These are phyloP conservation scores for Galerina sulciceps DNA, from an alignment of 768 basidiomycete genomes.

Conservation along the genomic window DNA sequence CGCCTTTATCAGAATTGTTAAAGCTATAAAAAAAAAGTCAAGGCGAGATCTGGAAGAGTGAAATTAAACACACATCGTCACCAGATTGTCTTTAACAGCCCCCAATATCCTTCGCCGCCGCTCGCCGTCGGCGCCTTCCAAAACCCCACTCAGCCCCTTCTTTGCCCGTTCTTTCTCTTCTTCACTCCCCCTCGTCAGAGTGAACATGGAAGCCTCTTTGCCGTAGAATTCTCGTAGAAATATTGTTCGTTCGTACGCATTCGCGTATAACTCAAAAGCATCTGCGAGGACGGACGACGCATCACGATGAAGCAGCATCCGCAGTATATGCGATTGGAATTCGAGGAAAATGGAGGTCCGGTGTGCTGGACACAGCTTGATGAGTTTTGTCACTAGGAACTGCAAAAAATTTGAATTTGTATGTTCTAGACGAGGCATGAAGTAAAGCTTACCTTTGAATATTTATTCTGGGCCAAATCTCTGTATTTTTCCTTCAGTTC, in stretches of 20 bases:
- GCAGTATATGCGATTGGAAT: slow-evolving; percentile 76
- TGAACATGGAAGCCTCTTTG: slow-evolving; percentile 81
- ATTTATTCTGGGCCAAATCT: slow-evolving; percentile 83
- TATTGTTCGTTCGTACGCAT: slow-evolving; percentile 81
- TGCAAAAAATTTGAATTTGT: slow-evolving; percentile 26
- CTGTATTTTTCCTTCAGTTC: slow-evolving; percentile 85
- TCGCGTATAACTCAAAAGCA: slow-evolving; percentile 85
- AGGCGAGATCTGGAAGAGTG: background rate
- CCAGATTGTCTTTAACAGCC: slow-evolving; percentile 74
- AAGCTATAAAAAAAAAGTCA: slow-evolving; percentile 53
- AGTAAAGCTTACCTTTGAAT: slow-evolving; percentile 71
- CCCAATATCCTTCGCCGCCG: slow-evolving; percentile 67
- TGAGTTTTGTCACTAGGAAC: slow-evolving; percentile 84
- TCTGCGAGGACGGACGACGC: slow-evolving; percentile 86
- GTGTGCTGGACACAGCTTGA: slow-evolving; percentile 74
- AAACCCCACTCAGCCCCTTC: slow-evolving; percentile 68
- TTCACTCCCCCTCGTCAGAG: slow-evolving; percentile 53
- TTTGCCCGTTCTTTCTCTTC: slow-evolving; percentile 68
- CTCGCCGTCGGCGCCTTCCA: slow-evolving; percentile 68
- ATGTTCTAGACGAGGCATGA: background rate
- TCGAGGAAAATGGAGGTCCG: slow-evolving; percentile 78
- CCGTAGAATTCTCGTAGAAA: slow-evolving; percentile 90
- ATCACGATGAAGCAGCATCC: slow-evolving; percentile 82
- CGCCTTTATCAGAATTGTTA: slow-evolving; percentile 90
- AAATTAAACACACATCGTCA: slow-evolving; percentile 62